Evolutionary conservation across 2,329 filamentous ascomycete species (phyloP).

Genomic region (Dactylellina drechsleri): DNA sequence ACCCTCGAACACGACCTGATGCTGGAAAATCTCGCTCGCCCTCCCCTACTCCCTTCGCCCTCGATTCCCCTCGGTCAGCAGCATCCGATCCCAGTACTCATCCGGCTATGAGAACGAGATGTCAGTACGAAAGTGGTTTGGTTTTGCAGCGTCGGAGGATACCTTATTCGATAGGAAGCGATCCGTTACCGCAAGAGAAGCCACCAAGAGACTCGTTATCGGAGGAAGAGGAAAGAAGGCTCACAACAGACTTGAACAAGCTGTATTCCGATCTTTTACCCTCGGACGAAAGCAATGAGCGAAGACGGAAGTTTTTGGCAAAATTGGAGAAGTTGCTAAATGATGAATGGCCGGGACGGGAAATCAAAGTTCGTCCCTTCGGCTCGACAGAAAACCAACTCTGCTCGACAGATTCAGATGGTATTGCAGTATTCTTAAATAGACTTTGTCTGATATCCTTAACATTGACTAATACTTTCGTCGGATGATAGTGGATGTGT

Average conservation of each 20-base stretch:
- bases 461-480: constrained; percentile 21
- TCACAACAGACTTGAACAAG: constrained; percentile 84
- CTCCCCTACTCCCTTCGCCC: constrained; percentile 77
- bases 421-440: constrained; percentile 66
- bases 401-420: constrained; percentile 94
- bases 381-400: constrained; percentile 97
- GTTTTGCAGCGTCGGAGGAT: constrained; percentile 85
- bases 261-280: constrained; percentile 87
- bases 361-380: constrained; percentile 92
- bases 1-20: constrained; percentile 79
- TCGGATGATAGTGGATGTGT: constrained; percentile 82
- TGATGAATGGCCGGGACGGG: constrained; percentile 86
- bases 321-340: constrained; percentile 91
- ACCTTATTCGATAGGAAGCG: constrained; percentile 88
- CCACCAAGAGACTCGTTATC: constrained; percentile 76
- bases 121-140: constrained; percentile 88
- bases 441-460: not conserved
- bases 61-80: constrained; percentile 85
- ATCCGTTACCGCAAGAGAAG: constrained; percentile 77
- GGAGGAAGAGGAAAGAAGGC: constrained; percentile 76
- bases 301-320: constrained; percentile 78
- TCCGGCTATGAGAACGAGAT: constrained; percentile 76
- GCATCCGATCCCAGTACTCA: constrained; percentile 82
- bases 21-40: constrained; percentile 75
- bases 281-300: constrained; percentile 78